phyloP scores from a whole-genome alignment of 352 stramenopile species.

The Nothophytophthora sp. region DNA sequence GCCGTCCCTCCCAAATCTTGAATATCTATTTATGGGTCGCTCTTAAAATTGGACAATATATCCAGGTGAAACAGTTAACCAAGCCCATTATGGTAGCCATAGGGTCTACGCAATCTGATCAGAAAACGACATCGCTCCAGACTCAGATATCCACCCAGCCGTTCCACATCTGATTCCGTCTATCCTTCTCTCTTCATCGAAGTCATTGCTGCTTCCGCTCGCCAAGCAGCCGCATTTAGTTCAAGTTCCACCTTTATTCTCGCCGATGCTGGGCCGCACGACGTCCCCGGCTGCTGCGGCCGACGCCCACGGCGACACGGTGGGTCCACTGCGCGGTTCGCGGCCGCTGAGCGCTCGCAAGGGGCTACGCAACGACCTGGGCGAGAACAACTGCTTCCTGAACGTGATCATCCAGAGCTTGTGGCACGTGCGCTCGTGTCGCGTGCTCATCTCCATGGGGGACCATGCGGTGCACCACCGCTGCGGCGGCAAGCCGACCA shows the following conservation, averaged over 20 bases:
- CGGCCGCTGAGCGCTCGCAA: conserved; percentile 62
- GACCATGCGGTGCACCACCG: conserved; percentile 81
- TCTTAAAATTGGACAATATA: too few species aligned
- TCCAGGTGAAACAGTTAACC: too few species aligned
- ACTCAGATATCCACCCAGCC: too few species aligned
- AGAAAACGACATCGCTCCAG: too few species aligned
- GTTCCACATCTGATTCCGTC: too few species aligned
- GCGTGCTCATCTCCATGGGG: conserved; percentile 73
- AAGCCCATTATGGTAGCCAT: too few species aligned
- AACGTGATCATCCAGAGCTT: conserved; percentile 92
- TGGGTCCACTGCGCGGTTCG: not conserved
- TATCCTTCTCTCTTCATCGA: too few species aligned
- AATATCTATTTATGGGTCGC: too few species aligned
- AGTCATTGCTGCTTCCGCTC: too few species aligned
- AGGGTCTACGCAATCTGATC: too few species aligned
- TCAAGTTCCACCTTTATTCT: not conserved
- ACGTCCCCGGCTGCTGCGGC: not conserved
- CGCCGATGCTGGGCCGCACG: not conserved
- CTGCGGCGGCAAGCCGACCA: conserved; percentile 37
- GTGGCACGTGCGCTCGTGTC: conserved; percentile 89
- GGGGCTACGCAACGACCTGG: conserved; percentile 81
- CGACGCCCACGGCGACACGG: too few species aligned
- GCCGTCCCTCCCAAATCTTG: too few species aligned
- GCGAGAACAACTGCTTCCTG: conserved; percentile 91
- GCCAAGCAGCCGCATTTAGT: not conserved